Evolutionary conservation across 1,284 basidiomycete genomes (phyloP).

Genomic region (Sporisorium sorghi): DNA sequence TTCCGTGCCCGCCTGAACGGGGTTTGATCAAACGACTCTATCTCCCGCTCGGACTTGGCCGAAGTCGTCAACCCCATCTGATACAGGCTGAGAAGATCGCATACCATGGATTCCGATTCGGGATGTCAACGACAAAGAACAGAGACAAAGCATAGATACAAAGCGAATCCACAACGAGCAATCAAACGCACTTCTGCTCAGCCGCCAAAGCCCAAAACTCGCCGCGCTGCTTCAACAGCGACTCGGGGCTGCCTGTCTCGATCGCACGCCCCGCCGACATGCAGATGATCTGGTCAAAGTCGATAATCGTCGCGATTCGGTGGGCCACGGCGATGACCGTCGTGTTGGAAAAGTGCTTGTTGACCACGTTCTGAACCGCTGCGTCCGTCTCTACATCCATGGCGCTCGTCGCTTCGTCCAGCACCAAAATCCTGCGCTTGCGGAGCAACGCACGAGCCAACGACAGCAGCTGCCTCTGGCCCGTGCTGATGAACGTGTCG

Average conservation of each 20-base stretch:
- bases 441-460: constrained; percentile 73
- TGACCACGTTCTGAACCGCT: constrained; percentile 77
- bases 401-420: constrained; percentile 71
- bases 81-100: background rate
- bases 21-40: background rate
- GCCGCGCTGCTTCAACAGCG: constrained; percentile 41
- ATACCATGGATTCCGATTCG: background rate
- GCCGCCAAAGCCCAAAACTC: constrained; percentile 54
- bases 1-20: background rate
- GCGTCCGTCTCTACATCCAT: constrained; percentile 52
- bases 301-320: constrained; percentile 80
- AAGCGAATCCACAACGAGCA: background rate
- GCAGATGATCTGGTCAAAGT: constrained; percentile 81
- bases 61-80: background rate
- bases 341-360: constrained; percentile 52
- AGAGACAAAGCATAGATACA: background rate
- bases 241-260: constrained; percentile 72
- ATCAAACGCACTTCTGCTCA: constrained; percentile 55
- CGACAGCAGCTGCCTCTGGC: constrained; percentile 69
- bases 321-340: constrained; percentile 71
- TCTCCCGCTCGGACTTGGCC: constrained; percentile 14
- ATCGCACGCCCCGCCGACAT: constrained; percentile 78
- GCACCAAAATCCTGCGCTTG: constrained; percentile 72
- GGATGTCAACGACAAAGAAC: background rate
- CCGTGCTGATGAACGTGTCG: constrained; percentile 38